phyloP scores from a whole-genome alignment of 2,329 filamentous ascomycete species.

The Thelonectria discophora region DNA sequence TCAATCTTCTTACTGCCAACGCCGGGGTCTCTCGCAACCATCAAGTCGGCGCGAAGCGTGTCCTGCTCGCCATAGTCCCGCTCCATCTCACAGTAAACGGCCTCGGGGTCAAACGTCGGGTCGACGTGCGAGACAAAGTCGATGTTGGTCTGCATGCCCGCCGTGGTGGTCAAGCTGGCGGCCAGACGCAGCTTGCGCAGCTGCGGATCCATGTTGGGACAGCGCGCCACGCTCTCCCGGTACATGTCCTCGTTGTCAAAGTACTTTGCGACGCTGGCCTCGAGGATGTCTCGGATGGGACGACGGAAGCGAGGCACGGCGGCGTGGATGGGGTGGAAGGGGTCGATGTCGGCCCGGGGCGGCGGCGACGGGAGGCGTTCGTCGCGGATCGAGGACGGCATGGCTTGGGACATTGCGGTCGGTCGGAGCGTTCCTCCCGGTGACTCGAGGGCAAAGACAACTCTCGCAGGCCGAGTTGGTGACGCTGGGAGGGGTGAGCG shows the following conservation, averaged over 20 bases:
- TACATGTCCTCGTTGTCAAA: not conserved
- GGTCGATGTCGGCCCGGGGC: not conserved
- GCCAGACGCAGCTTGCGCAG: not conserved
- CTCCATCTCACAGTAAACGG: not conserved
- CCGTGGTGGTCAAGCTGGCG: not conserved
- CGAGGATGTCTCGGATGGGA: not conserved
- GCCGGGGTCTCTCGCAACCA: not conserved
- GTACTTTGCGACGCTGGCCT: not conserved
- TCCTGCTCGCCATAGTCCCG: not conserved
- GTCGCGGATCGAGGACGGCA: not conserved
- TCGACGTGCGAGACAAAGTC: not conserved
- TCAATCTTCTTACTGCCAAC: not conserved
- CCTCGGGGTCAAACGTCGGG: not conserved
- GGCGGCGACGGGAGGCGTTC: not conserved
- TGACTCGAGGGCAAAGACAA: slow-evolving; percentile 25
- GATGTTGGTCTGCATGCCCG: not conserved
- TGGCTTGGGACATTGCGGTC: slow-evolving; percentile 5
- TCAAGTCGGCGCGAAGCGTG: not conserved
- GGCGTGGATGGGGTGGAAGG: not conserved
- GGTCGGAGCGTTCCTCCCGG: slow-evolving; percentile 32
- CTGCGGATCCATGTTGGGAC: not conserved
- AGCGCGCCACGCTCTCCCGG: not conserved
- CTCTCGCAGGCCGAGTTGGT: not conserved
- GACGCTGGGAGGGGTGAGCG: not conserved
- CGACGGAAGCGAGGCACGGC: not conserved